A percentile compares a stretch with the other conserved stretches of the same genome.
Evolutionary conservation across 148 eudicot species (phyloP).

Genomic region (Mesembryanthemum crystallinum): DNA sequence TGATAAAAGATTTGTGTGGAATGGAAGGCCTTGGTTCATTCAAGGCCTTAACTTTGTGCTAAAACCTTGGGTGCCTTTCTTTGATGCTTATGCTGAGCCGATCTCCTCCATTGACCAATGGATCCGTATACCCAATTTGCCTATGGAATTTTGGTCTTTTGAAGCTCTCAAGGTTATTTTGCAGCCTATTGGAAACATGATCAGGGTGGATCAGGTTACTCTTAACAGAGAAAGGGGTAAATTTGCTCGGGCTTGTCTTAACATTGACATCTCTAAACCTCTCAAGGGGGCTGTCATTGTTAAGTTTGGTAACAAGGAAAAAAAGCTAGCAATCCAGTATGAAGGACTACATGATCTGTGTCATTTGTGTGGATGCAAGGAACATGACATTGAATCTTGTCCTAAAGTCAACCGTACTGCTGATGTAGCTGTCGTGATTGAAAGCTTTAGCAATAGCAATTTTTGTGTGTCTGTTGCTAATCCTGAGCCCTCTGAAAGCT

Average conservation of each 20-base stretch:
- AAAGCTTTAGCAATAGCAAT: too few relatives aligned
- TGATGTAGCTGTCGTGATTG: too few relatives aligned
- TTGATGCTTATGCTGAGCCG: background rate
- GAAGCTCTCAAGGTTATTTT: too few relatives aligned
- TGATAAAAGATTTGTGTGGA: background rate
- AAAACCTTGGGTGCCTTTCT: background rate
- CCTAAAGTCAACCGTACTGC: too few relatives aligned
- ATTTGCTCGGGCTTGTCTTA: background rate
- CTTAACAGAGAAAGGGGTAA: background rate
- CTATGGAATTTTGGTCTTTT: background rate
- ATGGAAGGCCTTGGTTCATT: background rate
- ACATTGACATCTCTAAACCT: background rate
- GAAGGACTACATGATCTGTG: too few relatives aligned
- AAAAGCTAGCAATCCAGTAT: too few relatives aligned
- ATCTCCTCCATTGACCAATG: background rate
- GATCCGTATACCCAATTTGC: background rate
- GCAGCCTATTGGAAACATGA: background rate
- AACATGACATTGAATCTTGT: too few relatives aligned
- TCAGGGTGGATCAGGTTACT: background rate
- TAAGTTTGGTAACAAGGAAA: too few relatives aligned
- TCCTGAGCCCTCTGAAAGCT: too few relatives aligned
- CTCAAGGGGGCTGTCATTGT: too few relatives aligned
- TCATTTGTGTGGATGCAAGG: too few relatives aligned
- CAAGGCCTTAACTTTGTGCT: background rate
- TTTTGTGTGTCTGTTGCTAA: too few relatives aligned